phyloP scores from a whole-genome alignment of 352 stramenopile species.

The Globisporangium viniferum region DNA sequence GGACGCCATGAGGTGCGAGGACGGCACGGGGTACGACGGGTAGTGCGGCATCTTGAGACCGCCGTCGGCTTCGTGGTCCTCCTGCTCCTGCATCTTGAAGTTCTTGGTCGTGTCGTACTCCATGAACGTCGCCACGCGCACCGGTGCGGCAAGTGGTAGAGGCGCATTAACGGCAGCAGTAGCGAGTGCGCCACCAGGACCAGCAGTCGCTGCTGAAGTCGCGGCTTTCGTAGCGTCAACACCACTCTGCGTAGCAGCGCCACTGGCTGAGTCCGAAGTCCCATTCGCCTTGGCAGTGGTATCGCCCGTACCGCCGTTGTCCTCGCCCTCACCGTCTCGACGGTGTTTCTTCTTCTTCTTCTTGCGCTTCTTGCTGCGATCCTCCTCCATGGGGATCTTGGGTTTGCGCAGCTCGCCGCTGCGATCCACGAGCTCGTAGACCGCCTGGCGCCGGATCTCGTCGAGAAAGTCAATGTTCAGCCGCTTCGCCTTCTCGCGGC shows the following conservation, averaged over 20 bases:
- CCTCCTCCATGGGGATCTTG: constrained; percentile 50
- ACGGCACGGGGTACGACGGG: constrained; percentile 64
- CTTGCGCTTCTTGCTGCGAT: constrained; percentile 59
- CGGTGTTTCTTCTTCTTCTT: constrained; percentile 66
- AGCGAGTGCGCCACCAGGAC: not conserved
- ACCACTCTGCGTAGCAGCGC: not conserved
- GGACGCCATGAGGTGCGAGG: constrained; percentile 54
- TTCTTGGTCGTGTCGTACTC: constrained; percentile 73
- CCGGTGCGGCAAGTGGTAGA: not conserved
- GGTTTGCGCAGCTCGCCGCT: constrained; percentile 46
- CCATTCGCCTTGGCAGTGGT: not conserved
- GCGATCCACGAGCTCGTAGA: constrained; percentile 57
- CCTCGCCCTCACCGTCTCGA: constrained; percentile 31
- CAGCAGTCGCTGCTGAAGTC: not conserved
- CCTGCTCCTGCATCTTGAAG: constrained; percentile 47
- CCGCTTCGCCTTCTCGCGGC: constrained; percentile 83
- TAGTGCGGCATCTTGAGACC: constrained; percentile 34
- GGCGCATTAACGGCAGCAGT: not conserved
- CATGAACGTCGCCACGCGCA: constrained; percentile 50
- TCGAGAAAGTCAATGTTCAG: constrained; percentile 81
- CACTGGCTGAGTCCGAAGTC: not conserved
- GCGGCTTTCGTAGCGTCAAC: not conserved
- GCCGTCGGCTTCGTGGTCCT: constrained; percentile 10
- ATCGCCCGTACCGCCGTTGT: constrained; percentile 26
- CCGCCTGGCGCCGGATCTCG: constrained; percentile 61